Evolutionary conservation across 2,329 filamentous ascomycete species (phyloP).

Genomic region (Penicillium sp.): DNA sequence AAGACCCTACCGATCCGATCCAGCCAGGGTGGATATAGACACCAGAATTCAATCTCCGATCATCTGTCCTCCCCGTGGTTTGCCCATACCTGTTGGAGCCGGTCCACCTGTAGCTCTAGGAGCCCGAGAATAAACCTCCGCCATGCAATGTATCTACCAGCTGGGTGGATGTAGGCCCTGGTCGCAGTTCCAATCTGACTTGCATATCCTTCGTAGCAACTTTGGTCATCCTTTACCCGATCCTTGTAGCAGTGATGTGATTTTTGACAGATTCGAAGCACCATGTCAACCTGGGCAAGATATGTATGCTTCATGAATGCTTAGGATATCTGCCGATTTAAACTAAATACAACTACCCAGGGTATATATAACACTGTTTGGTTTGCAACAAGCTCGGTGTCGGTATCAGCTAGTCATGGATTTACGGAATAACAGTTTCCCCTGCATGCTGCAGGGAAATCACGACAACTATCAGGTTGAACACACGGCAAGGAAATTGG

Average conservation of each 20-base stretch:
- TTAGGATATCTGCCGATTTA: not conserved
- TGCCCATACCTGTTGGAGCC: not conserved
- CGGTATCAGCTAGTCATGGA: not conserved
- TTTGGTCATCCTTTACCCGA: not conserved
- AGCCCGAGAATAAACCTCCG: not conserved
- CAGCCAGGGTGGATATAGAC: not conserved
- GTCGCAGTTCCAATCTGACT: not conserved
- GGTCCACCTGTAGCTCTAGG: not conserved
- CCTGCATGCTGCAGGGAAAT: slow-evolving; percentile 6
- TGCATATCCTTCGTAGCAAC: not conserved
- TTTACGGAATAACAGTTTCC: not conserved
- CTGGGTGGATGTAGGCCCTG: not conserved
- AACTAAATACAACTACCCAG: not conserved
- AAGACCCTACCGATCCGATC: slow-evolving; percentile 2
- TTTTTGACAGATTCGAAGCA: not conserved
- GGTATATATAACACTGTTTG: not conserved
- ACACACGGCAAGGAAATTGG: slow-evolving; percentile 11
- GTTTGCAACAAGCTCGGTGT: not conserved
- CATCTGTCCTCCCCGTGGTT: not conserved
- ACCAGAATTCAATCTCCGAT: slow-evolving; percentile 5
- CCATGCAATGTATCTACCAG: not conserved
- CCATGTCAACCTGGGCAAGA: not conserved
- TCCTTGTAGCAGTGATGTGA: not conserved
- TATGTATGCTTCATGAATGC: not conserved
- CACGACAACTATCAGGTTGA: slow-evolving; percentile 11